phyloP scores from a whole-genome alignment of 179 eudicot species.

The Drosera spatulata region DNA sequence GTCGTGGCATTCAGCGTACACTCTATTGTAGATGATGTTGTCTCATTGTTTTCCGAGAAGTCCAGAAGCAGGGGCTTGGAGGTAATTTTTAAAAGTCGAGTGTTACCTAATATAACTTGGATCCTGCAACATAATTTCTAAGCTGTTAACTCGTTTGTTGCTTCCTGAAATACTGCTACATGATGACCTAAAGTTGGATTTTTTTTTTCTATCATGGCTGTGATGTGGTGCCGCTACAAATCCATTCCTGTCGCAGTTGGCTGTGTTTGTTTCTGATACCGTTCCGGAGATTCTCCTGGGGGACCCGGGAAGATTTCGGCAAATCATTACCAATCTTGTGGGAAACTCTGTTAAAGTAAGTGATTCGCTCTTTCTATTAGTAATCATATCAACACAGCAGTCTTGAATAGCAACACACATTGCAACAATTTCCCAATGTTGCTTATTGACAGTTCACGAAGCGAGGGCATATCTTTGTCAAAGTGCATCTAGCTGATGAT shows the following conservation, averaged over 20 bases:
- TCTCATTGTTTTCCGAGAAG: slow-evolving; percentile 63
- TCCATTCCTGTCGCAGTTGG: slow-evolving; percentile 33
- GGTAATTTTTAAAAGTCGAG: slow-evolving; percentile 16
- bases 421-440: not conserved
- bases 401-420: not conserved
- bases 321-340: slow-evolving; percentile 59
- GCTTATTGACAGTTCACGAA: slow-evolving; percentile 38
- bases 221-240: slow-evolving; percentile 6
- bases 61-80: slow-evolving; percentile 54
- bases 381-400: not conserved
- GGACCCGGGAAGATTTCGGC: slow-evolving; percentile 66
- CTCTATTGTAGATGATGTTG: slow-evolving; percentile 53
- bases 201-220: not conserved
- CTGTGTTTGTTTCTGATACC: slow-evolving; percentile 54
- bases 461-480: slow-evolving; percentile 55
- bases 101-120: too few relatives aligned
- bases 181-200: slow-evolving; percentile 1
- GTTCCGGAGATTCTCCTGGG: slow-evolving; percentile 58
- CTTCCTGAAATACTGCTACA: too few relatives aligned
- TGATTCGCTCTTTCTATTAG: not conserved
- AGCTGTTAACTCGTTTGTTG: too few relatives aligned
- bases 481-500: slow-evolving; percentile 47
- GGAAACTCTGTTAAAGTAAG: slow-evolving; percentile 75
- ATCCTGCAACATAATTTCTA: too few relatives aligned
- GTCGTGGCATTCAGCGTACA: slow-evolving; percentile 56